A percentile compares a stretch with the other conserved stretches of the same genome.
These are phyloP conservation scores for Margaritispora aquatica DNA, from an alignment of 495 filamentous ascomycete genomes.

Conservation along the genomic window DNA sequence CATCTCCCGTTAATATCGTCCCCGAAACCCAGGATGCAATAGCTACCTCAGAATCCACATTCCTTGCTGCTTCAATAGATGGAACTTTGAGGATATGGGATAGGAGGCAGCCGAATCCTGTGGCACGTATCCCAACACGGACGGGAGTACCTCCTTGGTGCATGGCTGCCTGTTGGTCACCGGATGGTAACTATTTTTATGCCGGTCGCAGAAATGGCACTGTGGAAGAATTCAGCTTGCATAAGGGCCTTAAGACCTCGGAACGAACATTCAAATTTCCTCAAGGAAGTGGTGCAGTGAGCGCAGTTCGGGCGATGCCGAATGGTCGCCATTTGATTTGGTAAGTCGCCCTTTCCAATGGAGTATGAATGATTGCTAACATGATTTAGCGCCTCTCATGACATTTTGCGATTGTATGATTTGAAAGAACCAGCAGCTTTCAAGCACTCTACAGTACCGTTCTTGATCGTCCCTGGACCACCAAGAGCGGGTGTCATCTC, in stretches of 20 bases:
- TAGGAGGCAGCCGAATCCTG: conserved; percentile 64
- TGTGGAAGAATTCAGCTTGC: conserved; percentile 88
- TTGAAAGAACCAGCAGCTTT: conserved; percentile 58
- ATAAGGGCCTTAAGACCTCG: conserved; percentile 67
- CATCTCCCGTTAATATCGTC: conserved; percentile 24
- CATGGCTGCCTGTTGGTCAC: conserved; percentile 96
- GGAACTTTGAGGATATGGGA: conserved; percentile 91
- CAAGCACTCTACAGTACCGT: conserved; percentile 79
- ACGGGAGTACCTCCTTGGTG: conserved; percentile 87
- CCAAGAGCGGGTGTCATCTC: conserved; percentile 83
- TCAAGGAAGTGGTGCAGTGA: conserved; percentile 81
- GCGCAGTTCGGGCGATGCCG: conserved; percentile 79
- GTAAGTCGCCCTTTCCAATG: conserved; percentile 33
- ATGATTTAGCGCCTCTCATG: conserved; percentile 68
- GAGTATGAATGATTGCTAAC: conserved; percentile 1
- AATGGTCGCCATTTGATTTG: conserved; percentile 93
- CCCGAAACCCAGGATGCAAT: conserved; percentile 28
- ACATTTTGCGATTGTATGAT: conserved; percentile 91
- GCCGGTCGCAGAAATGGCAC: conserved; percentile 88
- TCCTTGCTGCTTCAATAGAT: conserved; percentile 82
- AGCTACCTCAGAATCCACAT: conserved; percentile 57
- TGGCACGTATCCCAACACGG: conserved; percentile 68
- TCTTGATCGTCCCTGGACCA: conserved; percentile 90
- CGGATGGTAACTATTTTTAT: conserved; percentile 93
- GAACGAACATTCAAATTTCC: conserved; percentile 87